Base-by-base conservation (phyloP, 192 early-diverging fungal species). In the Coemansia sp. region DNA sequence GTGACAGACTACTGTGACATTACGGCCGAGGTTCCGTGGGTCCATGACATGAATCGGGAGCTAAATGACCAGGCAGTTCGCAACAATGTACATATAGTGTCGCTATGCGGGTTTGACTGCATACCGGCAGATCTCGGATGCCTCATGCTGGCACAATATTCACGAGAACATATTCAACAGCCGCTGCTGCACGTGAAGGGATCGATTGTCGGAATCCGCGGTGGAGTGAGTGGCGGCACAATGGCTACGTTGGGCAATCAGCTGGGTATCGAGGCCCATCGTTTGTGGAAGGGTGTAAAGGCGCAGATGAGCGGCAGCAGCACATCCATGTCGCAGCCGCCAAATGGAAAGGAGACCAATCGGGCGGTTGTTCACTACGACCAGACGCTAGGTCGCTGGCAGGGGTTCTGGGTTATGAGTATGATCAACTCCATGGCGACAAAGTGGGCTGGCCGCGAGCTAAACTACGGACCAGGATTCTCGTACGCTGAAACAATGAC, bases 81-180 rank as follows among this genome's bases (percentile, higher is more conserved):
- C 18, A 87, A 85, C 32, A 82, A 85, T 29, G 85, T 88, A 7
- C 78, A 88, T n/a, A 86, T 98, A 54, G 88, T 93, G 3, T 88
- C 92, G 19, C 61, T 84, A 35, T 94, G 91, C 67, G 95, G 94
- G 3, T 98, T 95, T 69, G 95, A 98, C 68, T 92, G 90, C 23
- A 86, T 98, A 2, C 94, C 94, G 2, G 91, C 90, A 14, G 94
- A 97, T 64, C 66, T 97, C 11, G 91, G 92, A 19, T 82, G 87
- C 20, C 85, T 88, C 47, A 86, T 96, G 92, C 75, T 87, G 10
- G 85, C 84, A 0, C 72, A 88, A 45, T 84, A 82, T 57, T 63
- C 87, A 10, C 75, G 69, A 24, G 61, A 80, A 10, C 65, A 84
- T 26, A 63, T 85, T 48, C 62, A 73, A 12, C 60, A 83, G 47